Base-by-base conservation (phyloP, 345 rosid genomes). In the Salix brachista region DNA sequence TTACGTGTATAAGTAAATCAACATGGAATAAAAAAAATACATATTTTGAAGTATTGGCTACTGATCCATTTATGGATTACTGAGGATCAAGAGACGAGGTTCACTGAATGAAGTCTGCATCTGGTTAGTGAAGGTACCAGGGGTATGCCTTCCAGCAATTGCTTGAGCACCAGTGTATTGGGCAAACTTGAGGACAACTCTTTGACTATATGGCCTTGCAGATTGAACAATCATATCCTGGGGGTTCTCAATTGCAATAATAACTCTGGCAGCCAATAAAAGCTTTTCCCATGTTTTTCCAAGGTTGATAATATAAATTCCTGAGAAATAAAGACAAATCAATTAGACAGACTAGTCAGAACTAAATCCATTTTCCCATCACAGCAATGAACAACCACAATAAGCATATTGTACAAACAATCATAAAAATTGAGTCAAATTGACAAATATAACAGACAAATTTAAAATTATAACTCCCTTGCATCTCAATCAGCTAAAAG, bases 131-230 rank as follows among this genome's bases (percentile, higher is more conserved):
- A 95, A 95, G 26, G 99, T 95, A 88, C 97, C 99, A 18, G 99
- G 99, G 60, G 99, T 95, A 82, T 95, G 98, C 85, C 98, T 91
- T 52, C 98, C 98, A 71, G 98, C 98, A 85, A 94, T 92, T 2
- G 98, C 98, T 70, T 95, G 90, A n/a, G 90, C 91, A 71, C 97
- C 95, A n/a, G 97, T 93, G 90, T 91, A 87, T 32, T 95, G 97
- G 1, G 99, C 97, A 75, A 95, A 95, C 86, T 93, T 95, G 66
- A 95, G 56, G 0, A 95, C 97, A 74, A 97, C 99, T 69, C 97
- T 89, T 88, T 95, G 99, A 72, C 99, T 97, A 80, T 94, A 94
- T 1, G 98, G 98, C 82, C 98, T 89, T 19, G 98, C 98, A 2
- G 97, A 92, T 80, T 94, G 98, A 8, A 95, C 99, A 84, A 95